Evolutionary conservation across 805 yeast species (phyloP).

Genomic region (Candida piceae): DNA sequence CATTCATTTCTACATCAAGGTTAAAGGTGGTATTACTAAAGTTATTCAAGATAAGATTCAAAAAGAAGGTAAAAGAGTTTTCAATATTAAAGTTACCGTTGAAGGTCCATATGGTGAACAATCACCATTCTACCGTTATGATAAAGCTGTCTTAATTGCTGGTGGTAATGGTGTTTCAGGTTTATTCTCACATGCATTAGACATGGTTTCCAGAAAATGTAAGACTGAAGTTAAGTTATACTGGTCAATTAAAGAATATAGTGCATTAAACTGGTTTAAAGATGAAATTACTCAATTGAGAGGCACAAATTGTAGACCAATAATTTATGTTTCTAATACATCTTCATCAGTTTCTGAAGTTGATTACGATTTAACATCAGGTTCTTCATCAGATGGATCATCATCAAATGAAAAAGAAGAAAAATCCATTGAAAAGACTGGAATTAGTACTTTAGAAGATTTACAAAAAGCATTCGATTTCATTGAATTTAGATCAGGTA

Average conservation of each 20-base stretch:
- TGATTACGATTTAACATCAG: slow-evolving; percentile 4
- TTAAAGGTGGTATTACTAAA: slow-evolving; percentile 55
- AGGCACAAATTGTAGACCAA: slow-evolving; percentile 31
- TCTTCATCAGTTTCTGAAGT: slow-evolving; percentile 9
- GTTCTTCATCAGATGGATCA: slow-evolving; percentile 6
- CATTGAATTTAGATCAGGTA: slow-evolving; percentile 40
- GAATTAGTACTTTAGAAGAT: slow-evolving; percentile 9
- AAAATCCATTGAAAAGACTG: slow-evolving; percentile 9
- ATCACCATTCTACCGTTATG: slow-evolving; percentile 45
- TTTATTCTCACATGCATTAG: slow-evolving; percentile 37
- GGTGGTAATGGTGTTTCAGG: slow-evolving; percentile 78
- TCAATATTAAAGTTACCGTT: slow-evolving; percentile 50
- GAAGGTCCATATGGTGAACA: slow-evolving; percentile 72
- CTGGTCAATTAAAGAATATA: slow-evolving; percentile 59
- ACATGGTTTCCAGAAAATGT: slow-evolving; percentile 27
- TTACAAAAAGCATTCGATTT: slow-evolving; percentile 27
- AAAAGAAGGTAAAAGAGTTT: slow-evolving; percentile 22
- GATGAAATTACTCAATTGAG: slow-evolving; percentile 36
- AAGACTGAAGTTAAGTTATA: slow-evolving; percentile 40
- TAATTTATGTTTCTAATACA: slow-evolving; percentile 39
- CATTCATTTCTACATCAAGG: slow-evolving; percentile 42
- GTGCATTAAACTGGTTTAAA: slow-evolving; percentile 46
- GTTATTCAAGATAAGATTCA: slow-evolving; percentile 30
- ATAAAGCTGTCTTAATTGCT: slow-evolving; percentile 54
- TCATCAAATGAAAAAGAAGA: slow-evolving; percentile 10